A percentile compares a stretch with the other conserved stretches of the same genome.
These are phyloP conservation scores for Leishmania arabica DNA, from an alignment of 208 protist genomes.

Conservation along the genomic window DNA sequence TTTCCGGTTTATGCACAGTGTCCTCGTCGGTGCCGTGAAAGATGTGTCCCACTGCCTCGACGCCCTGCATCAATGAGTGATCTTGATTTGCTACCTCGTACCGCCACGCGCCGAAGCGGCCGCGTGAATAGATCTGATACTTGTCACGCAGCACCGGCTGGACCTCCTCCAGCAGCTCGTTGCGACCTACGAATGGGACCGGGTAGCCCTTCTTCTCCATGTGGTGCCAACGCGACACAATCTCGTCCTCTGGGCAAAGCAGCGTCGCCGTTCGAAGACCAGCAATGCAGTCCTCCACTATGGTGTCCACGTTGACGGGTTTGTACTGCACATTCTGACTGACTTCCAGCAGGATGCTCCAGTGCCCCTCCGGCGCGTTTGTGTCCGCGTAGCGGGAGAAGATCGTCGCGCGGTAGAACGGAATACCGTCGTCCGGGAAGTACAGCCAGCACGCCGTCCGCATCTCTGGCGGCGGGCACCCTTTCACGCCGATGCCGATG, in stretches of 20 bases:
- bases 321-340: slow-evolving; percentile 31
- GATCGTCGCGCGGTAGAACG: slow-evolving; percentile 81
- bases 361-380: slow-evolving; percentile 61
- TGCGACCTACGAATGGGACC: slow-evolving; percentile 61
- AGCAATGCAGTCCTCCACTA: slow-evolving; percentile 56
- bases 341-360: slow-evolving; percentile 78
- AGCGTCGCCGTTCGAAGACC: slow-evolving; percentile 41
- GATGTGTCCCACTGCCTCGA: slow-evolving; percentile 51
- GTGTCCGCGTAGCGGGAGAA: slow-evolving; percentile 72
- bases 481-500: slow-evolving; percentile 69
- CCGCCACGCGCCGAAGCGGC: slow-evolving; percentile 70
- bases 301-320: slow-evolving; percentile 34
- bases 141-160: slow-evolving; percentile 36
- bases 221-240: slow-evolving; percentile 60
- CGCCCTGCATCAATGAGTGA: slow-evolving; percentile 69
- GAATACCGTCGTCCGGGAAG: slow-evolving; percentile 64
- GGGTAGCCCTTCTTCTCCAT: slow-evolving; percentile 77
- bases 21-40: slow-evolving; percentile 22
- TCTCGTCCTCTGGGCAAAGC: slow-evolving; percentile 39
- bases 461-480: slow-evolving; percentile 44
- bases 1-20: slow-evolving; percentile 33
- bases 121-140: slow-evolving; percentile 58
- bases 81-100: slow-evolving; percentile 84
- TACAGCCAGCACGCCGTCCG: slow-evolving; percentile 78
- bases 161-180: slow-evolving; percentile 50